These are phyloP conservation scores for Trichoderma citrinoviride DNA, from an alignment of 2,329 filamentous ascomycete genomes.

Conservation along the genomic window DNA sequence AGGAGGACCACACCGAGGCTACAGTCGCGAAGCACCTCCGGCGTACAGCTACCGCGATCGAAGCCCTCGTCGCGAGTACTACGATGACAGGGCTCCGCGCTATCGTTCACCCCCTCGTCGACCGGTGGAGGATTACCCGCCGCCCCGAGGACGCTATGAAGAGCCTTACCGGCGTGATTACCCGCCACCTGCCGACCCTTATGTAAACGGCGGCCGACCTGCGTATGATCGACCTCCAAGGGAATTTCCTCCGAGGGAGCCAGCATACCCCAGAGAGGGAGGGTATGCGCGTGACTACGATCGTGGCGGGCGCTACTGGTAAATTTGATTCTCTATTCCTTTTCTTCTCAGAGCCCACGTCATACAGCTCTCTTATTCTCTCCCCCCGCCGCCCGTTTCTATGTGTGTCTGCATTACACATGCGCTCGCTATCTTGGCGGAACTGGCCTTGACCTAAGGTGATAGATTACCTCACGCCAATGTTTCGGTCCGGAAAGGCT, in stretches of 20 bases:
- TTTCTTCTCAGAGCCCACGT: background rate
- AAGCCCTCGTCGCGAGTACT: constrained; percentile 82
- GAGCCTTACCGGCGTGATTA: constrained; percentile 74
- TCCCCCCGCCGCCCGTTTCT: background rate
- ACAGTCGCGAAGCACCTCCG: constrained; percentile 64
- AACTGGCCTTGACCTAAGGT: constrained; percentile 38
- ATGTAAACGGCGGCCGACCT: constrained; percentile 52
- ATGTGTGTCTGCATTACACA: background rate
- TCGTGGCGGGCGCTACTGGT: constrained; percentile 51
- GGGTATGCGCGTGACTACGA: constrained; percentile 49
- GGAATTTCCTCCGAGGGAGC: constrained; percentile 48
- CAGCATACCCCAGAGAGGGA: constrained; percentile 40
- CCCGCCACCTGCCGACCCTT: constrained; percentile 62
- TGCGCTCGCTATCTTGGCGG: constrained; percentile 27
- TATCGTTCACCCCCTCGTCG: constrained; percentile 79
- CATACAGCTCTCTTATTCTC: background rate
- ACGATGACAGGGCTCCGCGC: constrained; percentile 75
- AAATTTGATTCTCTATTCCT: constrained; percentile 35
- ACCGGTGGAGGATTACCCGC: constrained; percentile 73
- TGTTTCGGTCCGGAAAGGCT: background rate
- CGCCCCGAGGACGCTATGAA: constrained; percentile 67
- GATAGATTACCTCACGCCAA: constrained; percentile 33
- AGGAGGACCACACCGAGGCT: constrained; percentile 70
- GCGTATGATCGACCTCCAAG: constrained; percentile 56
- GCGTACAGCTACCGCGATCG: constrained; percentile 83